A percentile compares a stretch with the other conserved stretches of the same genome.
Conservation (phyloP, 2,329 filamentous ascomycete genomes). For the Cladophialophora bantiana region DNA sequence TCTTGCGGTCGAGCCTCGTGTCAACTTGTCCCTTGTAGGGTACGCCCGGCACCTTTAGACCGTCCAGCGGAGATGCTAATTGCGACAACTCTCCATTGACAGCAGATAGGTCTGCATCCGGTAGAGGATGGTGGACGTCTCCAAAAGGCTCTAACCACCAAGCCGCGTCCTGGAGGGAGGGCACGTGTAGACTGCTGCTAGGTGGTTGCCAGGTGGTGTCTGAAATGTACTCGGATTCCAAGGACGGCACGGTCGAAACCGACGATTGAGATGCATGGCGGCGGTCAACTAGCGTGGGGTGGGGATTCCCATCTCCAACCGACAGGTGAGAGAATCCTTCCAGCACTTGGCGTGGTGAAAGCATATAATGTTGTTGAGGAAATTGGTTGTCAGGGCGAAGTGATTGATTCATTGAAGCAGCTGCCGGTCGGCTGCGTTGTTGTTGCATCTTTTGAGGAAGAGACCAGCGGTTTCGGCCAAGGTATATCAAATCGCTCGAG, state of each 20-base stretch:
- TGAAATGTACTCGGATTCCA: neutral
- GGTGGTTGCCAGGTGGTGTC: neutral
- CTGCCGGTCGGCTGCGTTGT: neutral
- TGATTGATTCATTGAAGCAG: neutral
- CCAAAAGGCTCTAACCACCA: constrained; percentile 11
- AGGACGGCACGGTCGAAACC: neutral
- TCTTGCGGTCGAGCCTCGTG: constrained; percentile 6
- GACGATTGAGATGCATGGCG: constrained; percentile 4
- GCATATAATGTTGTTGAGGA: neutral
- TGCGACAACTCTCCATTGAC: neutral
- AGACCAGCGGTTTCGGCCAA: neutral
- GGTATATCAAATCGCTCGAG: constrained; percentile 1
- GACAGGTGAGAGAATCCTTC: constrained; percentile 7
- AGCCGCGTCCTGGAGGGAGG: neutral
- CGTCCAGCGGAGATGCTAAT: neutral
- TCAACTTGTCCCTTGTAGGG: neutral
- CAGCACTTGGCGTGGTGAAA: neutral
- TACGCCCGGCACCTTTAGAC: neutral
- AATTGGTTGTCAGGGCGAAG: neutral
- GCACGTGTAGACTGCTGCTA: neutral
- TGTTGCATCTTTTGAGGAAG: constrained; percentile 3
- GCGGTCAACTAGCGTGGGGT: constrained; percentile 3
- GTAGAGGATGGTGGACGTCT: neutral
- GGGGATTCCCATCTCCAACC: constrained; percentile 2
- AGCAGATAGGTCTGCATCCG: neutral